These are phyloP conservation scores for Solanum sitiens DNA, from an alignment of 257 asterid genomes.

Conservation along the genomic window DNA sequence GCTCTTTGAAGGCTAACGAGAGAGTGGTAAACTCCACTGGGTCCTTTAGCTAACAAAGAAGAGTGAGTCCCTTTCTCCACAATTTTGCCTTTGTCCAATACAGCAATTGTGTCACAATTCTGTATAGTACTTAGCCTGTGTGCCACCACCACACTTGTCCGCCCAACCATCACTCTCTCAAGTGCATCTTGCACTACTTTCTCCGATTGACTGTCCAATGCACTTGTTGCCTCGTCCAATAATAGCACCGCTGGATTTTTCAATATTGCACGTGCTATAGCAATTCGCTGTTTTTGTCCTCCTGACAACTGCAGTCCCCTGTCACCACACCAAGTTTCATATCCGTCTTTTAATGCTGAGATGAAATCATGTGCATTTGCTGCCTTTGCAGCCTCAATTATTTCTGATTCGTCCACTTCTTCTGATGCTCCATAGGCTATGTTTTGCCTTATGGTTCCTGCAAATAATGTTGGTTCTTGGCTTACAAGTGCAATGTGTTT, in stretches of 20 bases:
- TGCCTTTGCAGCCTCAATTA: constrained; percentile 59
- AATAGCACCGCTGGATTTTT: constrained; percentile 58
- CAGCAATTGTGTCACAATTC: constrained; percentile 60
- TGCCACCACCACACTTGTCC: constrained; percentile 87
- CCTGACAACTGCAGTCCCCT: constrained; percentile 80
- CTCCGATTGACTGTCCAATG: constrained; percentile 74
- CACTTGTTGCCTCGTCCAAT: constrained; percentile 85
- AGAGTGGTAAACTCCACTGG: constrained; percentile 57
- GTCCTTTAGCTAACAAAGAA: constrained; percentile 42
- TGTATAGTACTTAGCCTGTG: constrained; percentile 75
- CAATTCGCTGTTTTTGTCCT: constrained; percentile 85
- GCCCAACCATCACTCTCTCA: constrained; percentile 68
- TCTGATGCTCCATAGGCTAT: constrained; percentile 52
- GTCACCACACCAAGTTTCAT: constrained; percentile 75
- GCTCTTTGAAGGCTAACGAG: constrained; percentile 60
- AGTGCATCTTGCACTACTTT: constrained; percentile 81
- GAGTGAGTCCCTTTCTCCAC: constrained; percentile 79
- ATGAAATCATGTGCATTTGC: constrained; percentile 88
- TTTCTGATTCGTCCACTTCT: constrained; percentile 37
- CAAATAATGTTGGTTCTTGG: constrained; percentile 74
- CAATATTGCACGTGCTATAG: constrained; percentile 68
- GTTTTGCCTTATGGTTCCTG: constrained; percentile 60
- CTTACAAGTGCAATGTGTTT: constrained; percentile 74
- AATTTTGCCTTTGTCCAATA: constrained; percentile 58
- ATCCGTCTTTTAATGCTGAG: constrained; percentile 53